Percentiles rank a stretch among this genome's conserved stretches.
phyloP scores from a whole-genome alignment of 768 basidiomycete genomes.

The Leccinum boreale region DNA sequence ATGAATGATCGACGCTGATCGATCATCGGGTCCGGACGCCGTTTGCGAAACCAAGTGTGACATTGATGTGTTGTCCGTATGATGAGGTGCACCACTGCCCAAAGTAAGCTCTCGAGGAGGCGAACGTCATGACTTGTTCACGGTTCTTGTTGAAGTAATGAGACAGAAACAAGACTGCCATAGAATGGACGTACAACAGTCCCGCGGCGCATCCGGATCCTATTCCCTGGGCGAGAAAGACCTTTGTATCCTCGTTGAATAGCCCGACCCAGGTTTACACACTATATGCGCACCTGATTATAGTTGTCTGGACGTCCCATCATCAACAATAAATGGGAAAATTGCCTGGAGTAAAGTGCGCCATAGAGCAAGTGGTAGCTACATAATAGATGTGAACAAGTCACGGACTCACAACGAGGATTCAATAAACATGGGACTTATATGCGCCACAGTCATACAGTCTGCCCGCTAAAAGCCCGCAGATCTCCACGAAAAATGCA shows the following conservation, averaged over 20 bases:
- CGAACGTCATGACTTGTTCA: constrained; percentile 52
- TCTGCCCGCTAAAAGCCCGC: constrained; percentile 45
- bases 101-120: constrained; percentile 51
- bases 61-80: constrained; percentile 48
- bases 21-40: constrained; percentile 30
- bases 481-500: constrained; percentile 42
- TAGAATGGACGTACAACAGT: constrained; percentile 43
- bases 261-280: too few species aligned
- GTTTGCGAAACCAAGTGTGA: constrained; percentile 43
- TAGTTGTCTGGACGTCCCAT: constrained; percentile 39
- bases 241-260: constrained; percentile 24
- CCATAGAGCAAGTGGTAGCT: constrained; percentile 21
- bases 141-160: constrained; percentile 51
- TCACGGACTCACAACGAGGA: constrained; percentile 34
- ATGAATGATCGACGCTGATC: too few species aligned
- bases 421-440: too few species aligned
- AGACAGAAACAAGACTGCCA: constrained; percentile 39
- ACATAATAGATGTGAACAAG: constrained; percentile 2
- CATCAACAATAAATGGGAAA: constrained; percentile 45
- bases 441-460: constrained; percentile 44
- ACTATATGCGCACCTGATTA: constrained; percentile 36
- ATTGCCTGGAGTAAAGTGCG: constrained; percentile 17
- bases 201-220: constrained; percentile 47
- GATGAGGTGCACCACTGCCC: constrained; percentile 59
- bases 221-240: constrained; percentile 52